Evolutionary conservation across 73 alveolate genomes (phyloP).

Genomic region (Paramecium bursaria): DNA sequence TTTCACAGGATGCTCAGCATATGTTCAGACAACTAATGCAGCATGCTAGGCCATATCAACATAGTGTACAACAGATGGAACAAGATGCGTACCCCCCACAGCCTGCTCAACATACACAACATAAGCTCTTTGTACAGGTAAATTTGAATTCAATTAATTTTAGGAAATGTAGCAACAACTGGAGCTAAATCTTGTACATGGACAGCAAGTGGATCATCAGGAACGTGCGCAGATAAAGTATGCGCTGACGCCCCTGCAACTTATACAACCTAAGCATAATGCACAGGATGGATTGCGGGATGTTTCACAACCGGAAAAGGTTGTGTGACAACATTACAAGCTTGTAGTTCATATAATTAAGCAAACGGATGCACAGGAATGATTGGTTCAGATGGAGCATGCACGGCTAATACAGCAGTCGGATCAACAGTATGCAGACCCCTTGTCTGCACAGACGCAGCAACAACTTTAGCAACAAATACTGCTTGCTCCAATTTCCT

Average conservation of each 20-base stretch:
- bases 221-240: constrained; percentile 11
- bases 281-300: not conserved
- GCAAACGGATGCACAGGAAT: constrained; percentile 18
- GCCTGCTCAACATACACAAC: not conserved
- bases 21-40: not conserved
- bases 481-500: constrained; percentile 15
- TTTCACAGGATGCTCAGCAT: constrained; percentile 41
- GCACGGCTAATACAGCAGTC: constrained; percentile 25
- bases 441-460: constrained; percentile 28
- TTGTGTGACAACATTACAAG: not conserved
- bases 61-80: not conserved
- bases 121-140: constrained; percentile 11
- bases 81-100: not conserved
- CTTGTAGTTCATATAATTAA: not conserved
- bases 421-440: not conserved
- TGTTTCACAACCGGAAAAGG: constrained; percentile 47
- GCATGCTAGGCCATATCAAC: not conserved
- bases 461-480: not conserved
- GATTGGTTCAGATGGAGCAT: constrained; percentile 45
- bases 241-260: constrained; percentile 41
- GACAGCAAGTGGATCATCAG: too few relatives aligned
- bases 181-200: too few relatives aligned
- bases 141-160: too few relatives aligned
- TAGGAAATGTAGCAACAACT: too few relatives aligned
- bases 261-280: not conserved